phyloP scores from a whole-genome alignment of 2,329 filamentous ascomycete genomes.

The Fonsecaea multimorphosa region DNA sequence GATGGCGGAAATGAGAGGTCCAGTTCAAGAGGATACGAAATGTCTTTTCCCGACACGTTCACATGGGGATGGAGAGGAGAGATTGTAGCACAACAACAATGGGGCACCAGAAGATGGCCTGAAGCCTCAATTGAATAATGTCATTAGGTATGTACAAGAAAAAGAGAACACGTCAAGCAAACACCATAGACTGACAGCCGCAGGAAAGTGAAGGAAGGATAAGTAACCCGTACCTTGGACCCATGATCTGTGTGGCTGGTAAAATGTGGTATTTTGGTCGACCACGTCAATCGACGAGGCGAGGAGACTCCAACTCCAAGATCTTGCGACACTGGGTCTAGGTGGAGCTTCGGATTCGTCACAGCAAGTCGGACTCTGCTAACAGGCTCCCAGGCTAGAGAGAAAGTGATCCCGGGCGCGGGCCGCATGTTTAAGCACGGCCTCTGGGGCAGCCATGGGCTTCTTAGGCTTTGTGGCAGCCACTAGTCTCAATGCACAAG shows the following conservation, averaged over 20 bases:
- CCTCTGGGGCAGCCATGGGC: background rate
- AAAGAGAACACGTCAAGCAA: conserved; percentile 20
- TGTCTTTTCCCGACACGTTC: background rate
- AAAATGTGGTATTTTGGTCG: conserved; percentile 22
- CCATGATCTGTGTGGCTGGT: conserved; percentile 29
- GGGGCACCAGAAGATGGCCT: conserved; percentile 11
- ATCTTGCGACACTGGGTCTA: conserved; percentile 4
- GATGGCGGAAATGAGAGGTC: conserved; percentile 3
- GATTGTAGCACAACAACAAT: conserved; percentile 18
- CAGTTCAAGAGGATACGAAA: background rate
- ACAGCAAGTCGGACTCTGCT: background rate
- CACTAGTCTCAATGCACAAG: background rate
- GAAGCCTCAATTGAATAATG: conserved; percentile 21
- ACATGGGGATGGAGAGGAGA: conserved; percentile 5
- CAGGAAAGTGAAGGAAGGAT: conserved; percentile 14
- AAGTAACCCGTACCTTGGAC: background rate
- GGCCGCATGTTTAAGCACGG: background rate
- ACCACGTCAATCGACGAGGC: conserved; percentile 21
- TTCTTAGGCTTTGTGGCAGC: background rate
- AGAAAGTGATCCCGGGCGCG: background rate
- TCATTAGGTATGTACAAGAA: conserved; percentile 35
- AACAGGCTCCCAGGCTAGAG: background rate
- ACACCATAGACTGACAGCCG: conserved; percentile 16
- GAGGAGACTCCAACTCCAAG: conserved; percentile 20
- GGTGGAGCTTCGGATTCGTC: conserved; percentile 16